Conservation (phyloP, 345 rosid species). For the Noccaea caerulescens region DNA sequence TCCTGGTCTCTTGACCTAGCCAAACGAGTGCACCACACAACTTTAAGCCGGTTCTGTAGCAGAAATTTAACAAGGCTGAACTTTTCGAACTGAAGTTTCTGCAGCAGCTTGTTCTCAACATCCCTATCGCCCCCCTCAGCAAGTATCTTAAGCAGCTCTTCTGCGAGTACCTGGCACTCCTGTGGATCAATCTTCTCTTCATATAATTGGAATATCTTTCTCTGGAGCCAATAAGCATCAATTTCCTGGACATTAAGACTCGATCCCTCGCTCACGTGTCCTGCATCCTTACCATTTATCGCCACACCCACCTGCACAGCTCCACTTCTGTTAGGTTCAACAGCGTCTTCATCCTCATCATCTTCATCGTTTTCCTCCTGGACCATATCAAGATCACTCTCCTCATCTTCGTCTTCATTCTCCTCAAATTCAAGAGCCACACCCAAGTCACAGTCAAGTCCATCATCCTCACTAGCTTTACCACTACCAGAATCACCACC, state of each 20-base stretch:
- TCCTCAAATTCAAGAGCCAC: slow-evolving; percentile 77
- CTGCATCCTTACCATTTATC: slow-evolving; percentile 61
- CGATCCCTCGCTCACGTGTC: slow-evolving; percentile 50
- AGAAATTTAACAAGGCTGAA: slow-evolving; percentile 72
- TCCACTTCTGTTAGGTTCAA: slow-evolving; percentile 51
- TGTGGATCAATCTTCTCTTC: slow-evolving; percentile 82
- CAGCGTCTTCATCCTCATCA: slow-evolving; percentile 58
- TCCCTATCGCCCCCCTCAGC: slow-evolving; percentile 79
- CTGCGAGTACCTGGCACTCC: slow-evolving; percentile 78
- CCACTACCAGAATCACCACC: slow-evolving; percentile 51
- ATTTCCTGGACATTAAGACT: slow-evolving; percentile 80
- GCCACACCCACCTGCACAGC: slow-evolving; percentile 74
- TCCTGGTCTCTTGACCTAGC: slow-evolving; percentile 80
- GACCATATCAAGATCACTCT: slow-evolving; percentile 79
- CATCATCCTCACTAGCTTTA: slow-evolving; percentile 60
- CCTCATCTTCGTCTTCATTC: slow-evolving; percentile 66
- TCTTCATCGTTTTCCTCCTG: slow-evolving; percentile 82
- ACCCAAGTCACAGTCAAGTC: slow-evolving; percentile 75
- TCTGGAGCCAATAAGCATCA: slow-evolving; percentile 96
- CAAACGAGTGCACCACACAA: slow-evolving; percentile 92
- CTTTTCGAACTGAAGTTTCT: slow-evolving; percentile 60
- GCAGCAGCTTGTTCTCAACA: slow-evolving; percentile 69
- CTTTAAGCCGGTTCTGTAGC: slow-evolving; percentile 66
- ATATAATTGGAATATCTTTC: slow-evolving; percentile 77
- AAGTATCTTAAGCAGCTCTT: slow-evolving; percentile 82